Conservation (phyloP, 257 asterid genomes). For the Solanum peruvianum region DNA sequence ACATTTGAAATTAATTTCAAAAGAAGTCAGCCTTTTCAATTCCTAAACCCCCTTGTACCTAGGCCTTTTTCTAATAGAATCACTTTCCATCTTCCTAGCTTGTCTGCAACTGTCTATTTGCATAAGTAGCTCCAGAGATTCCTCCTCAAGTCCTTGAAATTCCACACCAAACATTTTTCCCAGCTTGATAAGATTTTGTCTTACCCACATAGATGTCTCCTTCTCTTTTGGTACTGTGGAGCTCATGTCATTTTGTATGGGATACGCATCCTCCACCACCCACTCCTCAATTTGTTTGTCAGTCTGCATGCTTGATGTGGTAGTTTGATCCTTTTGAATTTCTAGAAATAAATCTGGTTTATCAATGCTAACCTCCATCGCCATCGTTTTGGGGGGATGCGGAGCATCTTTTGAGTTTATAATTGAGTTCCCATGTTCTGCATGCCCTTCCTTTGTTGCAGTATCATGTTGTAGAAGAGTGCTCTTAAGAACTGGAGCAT, state of each 20-base stretch:
- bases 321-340: background rate
- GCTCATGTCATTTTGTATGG: background rate
- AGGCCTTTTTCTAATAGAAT: background rate
- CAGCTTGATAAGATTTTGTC: background rate
- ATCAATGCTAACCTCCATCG: background rate
- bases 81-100: background rate
- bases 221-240: background rate
- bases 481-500: background rate
- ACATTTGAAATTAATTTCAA: too few relatives aligned
- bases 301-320: background rate
- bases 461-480: background rate
- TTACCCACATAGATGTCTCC: background rate
- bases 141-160: too few relatives aligned
- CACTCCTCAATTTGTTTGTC: background rate
- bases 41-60: background rate
- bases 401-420: background rate
- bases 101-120: background rate
- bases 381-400: background rate
- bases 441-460: background rate
- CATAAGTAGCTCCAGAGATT: too few relatives aligned
- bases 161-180: background rate
- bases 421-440: background rate
- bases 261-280: background rate
- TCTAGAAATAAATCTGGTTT: background rate
- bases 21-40: background rate